Percentiles rank a stretch among this genome's conserved stretches.
Conservation (phyloP, 805 yeast species). For the Diddensiella caesifluorescens region DNA sequence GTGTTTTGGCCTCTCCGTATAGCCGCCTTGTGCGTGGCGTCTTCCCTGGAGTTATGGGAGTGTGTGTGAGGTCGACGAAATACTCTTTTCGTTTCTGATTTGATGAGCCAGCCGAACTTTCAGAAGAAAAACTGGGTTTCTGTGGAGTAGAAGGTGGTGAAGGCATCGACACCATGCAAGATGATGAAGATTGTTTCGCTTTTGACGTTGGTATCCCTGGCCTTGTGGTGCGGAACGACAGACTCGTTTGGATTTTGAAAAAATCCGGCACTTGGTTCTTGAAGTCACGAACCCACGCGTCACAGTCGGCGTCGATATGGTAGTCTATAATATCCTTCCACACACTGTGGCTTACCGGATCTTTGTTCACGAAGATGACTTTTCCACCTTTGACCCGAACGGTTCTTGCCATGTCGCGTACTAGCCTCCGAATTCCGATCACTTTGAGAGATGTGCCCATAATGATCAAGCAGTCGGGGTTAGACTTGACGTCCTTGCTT, state of each 20-base stretch:
- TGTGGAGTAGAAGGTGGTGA: slow-evolving; percentile 12
- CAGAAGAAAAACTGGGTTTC: too few species aligned
- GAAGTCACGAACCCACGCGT: slow-evolving; percentile 54
- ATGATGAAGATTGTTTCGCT: not conserved
- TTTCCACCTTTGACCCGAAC: slow-evolving; percentile 77
- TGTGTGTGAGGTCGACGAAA: not conserved
- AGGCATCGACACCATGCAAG: not conserved
- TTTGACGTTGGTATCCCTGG: not conserved
- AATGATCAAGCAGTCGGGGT: slow-evolving; percentile 76
- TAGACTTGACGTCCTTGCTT: slow-evolving; percentile 49
- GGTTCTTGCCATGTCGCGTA: slow-evolving; percentile 57
- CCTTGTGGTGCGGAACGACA: slow-evolving; percentile 4
- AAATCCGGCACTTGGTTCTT: slow-evolving; percentile 11
- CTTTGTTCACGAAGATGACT: slow-evolving; percentile 71
- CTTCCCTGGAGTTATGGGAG: not conserved
- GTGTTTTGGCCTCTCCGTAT: not conserved
- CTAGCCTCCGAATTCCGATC: slow-evolving; percentile 79
- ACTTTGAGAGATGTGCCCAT: slow-evolving; percentile 93
- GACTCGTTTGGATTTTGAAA: slow-evolving; percentile 11
- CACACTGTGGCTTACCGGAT: slow-evolving; percentile 45
- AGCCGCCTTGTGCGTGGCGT: not conserved
- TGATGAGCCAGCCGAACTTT: too few species aligned
- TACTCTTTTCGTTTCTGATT: not conserved
- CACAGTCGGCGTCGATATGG: slow-evolving; percentile 77
- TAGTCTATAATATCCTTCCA: slow-evolving; percentile 77